These are phyloP conservation scores for Podospora appendiculata DNA, from an alignment of 495 filamentous ascomycete species.

Conservation along the genomic window DNA sequence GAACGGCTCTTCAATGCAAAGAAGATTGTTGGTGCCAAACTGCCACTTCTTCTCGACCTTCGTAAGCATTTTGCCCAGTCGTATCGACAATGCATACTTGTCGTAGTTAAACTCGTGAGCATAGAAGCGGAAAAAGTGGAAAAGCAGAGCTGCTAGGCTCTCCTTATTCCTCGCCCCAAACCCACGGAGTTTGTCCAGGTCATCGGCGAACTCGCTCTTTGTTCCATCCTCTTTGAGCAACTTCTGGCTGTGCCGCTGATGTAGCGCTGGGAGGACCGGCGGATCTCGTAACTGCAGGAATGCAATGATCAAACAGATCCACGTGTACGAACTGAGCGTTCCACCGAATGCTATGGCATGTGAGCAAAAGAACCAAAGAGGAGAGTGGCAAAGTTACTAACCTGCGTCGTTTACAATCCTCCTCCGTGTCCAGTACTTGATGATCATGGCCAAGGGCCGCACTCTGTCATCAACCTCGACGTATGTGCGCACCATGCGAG, in stretches of 20 bases:
- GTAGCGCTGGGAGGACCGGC: constrained; percentile 80
- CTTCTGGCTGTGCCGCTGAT: constrained; percentile 63
- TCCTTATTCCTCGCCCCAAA: constrained; percentile 79
- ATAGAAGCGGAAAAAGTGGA: constrained; percentile 91
- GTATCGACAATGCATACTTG: constrained; percentile 74
- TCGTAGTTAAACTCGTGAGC: constrained; percentile 90
- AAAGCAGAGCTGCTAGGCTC: constrained; percentile 72
- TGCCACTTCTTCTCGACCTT: constrained; percentile 86
- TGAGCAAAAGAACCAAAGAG: constrained; percentile 1
- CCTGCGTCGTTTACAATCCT: constrained; percentile 93
- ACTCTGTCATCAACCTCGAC: constrained; percentile 89
- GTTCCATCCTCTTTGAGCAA: constrained; percentile 50
- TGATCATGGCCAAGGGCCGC: constrained; percentile 84
- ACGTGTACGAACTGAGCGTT: constrained; percentile 97
- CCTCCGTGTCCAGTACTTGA: constrained; percentile 94
- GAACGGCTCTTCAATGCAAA: constrained; percentile 97
- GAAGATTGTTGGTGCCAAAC: constrained; percentile 62
- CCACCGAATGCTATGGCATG: constrained; percentile 66
- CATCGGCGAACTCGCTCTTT: constrained; percentile 74
- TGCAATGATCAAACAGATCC: constrained; percentile 97
- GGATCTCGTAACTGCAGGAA: constrained; percentile 88
- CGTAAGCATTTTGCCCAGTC: constrained; percentile 72
- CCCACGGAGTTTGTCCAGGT: constrained; percentile 60
- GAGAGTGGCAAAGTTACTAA: constrained; percentile 36
- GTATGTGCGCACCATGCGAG: constrained; percentile 96